Percentiles rank a stretch among this genome's conserved stretches.
Evolutionary conservation across 495 filamentous ascomycete genomes (phyloP).

Genomic region (Aspergillus sparsus): DNA sequence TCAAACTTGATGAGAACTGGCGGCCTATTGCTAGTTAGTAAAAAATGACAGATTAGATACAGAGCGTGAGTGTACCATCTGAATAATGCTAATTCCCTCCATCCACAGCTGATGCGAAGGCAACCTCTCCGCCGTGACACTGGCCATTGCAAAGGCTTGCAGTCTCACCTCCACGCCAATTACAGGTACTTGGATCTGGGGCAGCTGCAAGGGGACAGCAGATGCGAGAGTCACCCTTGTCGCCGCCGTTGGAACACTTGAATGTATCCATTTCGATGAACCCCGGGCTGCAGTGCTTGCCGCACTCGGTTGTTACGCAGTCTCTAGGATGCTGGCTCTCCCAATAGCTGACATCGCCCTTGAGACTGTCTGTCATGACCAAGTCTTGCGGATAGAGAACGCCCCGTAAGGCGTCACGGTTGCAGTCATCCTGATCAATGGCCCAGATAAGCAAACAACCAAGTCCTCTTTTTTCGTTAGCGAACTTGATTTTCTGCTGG

Average conservation of each 20-base stretch:
- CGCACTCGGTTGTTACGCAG: constrained; percentile 7
- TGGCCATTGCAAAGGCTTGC: constrained; percentile 24
- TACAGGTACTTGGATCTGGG: constrained; percentile 16
- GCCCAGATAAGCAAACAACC: constrained; percentile 45
- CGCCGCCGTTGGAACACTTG: constrained; percentile 7
- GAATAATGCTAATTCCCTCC: constrained; percentile 30
- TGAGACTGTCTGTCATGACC: constrained; percentile 6
- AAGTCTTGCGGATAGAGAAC: constrained; percentile 13
- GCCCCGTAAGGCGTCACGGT: constrained; percentile 8
- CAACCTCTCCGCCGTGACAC: constrained; percentile 24
- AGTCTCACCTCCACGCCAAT: constrained; percentile 11
- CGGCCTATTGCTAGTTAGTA: too few relatives aligned
- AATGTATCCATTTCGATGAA: constrained; percentile 10
- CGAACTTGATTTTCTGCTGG: constrained; percentile 41
- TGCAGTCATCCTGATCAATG: constrained; percentile 24
- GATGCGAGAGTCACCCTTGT: constrained; percentile 10
- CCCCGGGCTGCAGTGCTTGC: constrained; percentile 4
- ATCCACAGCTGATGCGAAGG: constrained; percentile 18
- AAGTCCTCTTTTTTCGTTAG: constrained; percentile 36
- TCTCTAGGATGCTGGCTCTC: constrained; percentile 7
- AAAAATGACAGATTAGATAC: too few relatives aligned
- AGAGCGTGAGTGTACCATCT: too few relatives aligned
- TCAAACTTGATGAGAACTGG: too few relatives aligned
- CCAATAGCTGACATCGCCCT: constrained; percentile 16
- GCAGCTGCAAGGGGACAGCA: constrained; percentile 20